Base-by-base conservation (phyloP, 768 basidiomycete genomes). In the Rhizopogon salebrosus region DNA sequence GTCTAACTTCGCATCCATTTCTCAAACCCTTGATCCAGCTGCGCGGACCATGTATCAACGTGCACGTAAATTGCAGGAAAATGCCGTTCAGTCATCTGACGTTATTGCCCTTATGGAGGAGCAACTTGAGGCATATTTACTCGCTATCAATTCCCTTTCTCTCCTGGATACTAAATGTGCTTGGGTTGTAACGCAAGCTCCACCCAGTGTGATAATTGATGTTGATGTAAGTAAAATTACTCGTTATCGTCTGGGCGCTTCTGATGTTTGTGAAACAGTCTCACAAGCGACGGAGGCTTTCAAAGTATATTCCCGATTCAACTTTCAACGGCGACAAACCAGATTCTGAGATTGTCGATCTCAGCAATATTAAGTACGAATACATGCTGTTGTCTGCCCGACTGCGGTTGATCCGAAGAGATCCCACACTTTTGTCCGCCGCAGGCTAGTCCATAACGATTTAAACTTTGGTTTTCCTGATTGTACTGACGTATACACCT, bases 31-130 rank as follows among this genome's bases (percentile, higher is more conserved):
- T 50, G 52, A 48, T 57, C 31, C 63, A 98, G 95, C 95, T 51
- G 90, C 91, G 14, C 77, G 87, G 49, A 85, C 85, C 9, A 97
- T 98, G 95, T 98, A 95, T 67, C 89, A 91, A 60, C 85, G 92
- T 50, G 92, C 89, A 20, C 76, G 85, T 57, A 89, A 92, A 63
- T 71, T 98, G 8, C 83, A 80, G 48, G 73, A 72, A 29, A 58
- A 77, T 29, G 54, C 67, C 48, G 66, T 60, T 46, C 64, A 70
- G 40, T 58, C 70, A 18, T 58, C 64, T 57, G 64, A 72, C 41
- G 74, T 73, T 57, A 58, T 75, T 31, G 66, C 73, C 13, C 63
- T 78, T 57, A 79, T 83, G 34, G 83, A 85, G 59, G 82, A 87
- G 60, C 91, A 85, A 64, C 70, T 85, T 29, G 84, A 94, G 60